Conservation (phyloP, 495 filamentous ascomycete species). For the Astrothelium subdiscretum region DNA sequence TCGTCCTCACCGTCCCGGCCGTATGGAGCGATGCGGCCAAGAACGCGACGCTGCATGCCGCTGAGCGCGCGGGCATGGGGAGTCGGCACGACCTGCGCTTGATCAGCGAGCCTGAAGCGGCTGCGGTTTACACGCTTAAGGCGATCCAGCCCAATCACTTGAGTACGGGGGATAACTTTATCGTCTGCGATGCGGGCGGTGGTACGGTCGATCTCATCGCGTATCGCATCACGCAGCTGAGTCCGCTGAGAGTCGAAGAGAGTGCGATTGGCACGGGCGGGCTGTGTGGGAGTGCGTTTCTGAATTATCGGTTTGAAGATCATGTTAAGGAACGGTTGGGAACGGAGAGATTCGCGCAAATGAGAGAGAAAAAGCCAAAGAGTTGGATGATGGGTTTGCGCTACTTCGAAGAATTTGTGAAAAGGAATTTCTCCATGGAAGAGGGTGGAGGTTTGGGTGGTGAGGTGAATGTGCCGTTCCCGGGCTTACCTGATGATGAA, state of each 20-base stretch:
- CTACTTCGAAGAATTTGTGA: conserved; percentile 56
- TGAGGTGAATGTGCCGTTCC: conserved; percentile 61
- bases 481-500: conserved; percentile 54
- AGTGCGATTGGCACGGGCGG: conserved; percentile 40
- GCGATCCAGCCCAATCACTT: conserved; percentile 29
- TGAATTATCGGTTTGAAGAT: conserved; percentile 36
- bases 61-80: conserved; percentile 40
- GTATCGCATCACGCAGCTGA: conserved; percentile 31
- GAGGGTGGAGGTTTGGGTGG: conserved; percentile 55
- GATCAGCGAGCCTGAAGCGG: conserved; percentile 53
- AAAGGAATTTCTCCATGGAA: conserved; percentile 58
- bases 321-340: conserved; percentile 32
- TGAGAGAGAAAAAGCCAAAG: conserved; percentile 35
- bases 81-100: conserved; percentile 34
- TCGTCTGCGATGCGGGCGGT: conserved; percentile 33
- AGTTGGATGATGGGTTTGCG: conserved; percentile 66
- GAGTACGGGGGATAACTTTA: conserved; percentile 28
- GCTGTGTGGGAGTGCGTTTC: conserved; percentile 34
- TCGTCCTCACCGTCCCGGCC: conserved; percentile 59
- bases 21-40: conserved; percentile 36
- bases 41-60: conserved; percentile 32
- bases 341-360: conserved; percentile 26
- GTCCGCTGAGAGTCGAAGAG: conserved; percentile 20
- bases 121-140: conserved; percentile 41
- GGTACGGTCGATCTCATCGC: conserved; percentile 33